Base-by-base conservation (phyloP, 192 early-diverging fungal species). In the Backusella sp. region DNA sequence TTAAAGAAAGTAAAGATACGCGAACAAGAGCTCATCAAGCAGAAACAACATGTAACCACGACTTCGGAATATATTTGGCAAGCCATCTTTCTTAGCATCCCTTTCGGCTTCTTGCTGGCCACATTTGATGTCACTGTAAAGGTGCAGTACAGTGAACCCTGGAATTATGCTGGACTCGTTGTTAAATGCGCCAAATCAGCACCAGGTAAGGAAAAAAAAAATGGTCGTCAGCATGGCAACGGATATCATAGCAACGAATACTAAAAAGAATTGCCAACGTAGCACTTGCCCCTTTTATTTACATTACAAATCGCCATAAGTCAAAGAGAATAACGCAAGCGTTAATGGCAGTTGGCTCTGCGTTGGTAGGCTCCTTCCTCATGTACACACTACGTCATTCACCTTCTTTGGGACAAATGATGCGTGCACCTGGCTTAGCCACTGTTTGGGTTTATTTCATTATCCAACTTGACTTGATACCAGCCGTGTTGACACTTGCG, bases 401-500 rank as follows among this genome's bases (percentile, higher is more conserved):
- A 6, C 90, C 92, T 3, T 88, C 90, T 0, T 80, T 93, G 72
- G 92, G 92, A 7, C 88, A 90, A 70, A 93, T 93, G 92, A 81
- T 88, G 37, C 87, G 90, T 11, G 88, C 89, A 9, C 92, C 92
- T 1, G 92, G 92, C 5, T 79, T 93, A 49, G 88, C 90, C n/a
- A 93, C 92, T 17, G 81, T 93, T 44, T 89, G 90, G 82, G 86
- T 93, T 41, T 91, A 91, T 42, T 86, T 85, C 46, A 83, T 86
- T 39, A 83, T 88, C 0, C 87, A 88, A 26, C 65, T 88, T 11
- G 79, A 88, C 35, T 76, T 88, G 17, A 66, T 84, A 15, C 87
- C 87, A 4, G 87, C 87, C 4, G 73, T 80, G 8, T 41, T 80
- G 56, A 80, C 85, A 42, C 78, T 88, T 21, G 73, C 74, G 0